phyloP scores from a whole-genome alignment of 371 early-diverging fungal species.

The Mortierella sp. region DNA sequence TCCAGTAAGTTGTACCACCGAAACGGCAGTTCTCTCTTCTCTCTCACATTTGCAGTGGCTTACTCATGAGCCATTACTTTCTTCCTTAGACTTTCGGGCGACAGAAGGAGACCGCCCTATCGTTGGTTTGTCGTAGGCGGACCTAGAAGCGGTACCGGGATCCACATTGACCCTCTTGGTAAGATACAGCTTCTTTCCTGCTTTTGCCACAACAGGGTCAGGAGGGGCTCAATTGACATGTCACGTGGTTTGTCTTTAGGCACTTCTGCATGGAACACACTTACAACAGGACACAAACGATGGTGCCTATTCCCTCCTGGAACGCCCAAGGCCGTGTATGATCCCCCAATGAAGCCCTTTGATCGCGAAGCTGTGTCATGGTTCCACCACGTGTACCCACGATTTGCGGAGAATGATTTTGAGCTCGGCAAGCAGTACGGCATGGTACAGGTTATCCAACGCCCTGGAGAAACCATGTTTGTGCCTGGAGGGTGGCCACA shows the following conservation, averaged over 20 bases:
- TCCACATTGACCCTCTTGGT: slow-evolving; percentile 72
- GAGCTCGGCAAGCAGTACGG: slow-evolving; percentile 62
- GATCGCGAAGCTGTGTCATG: slow-evolving; percentile 85
- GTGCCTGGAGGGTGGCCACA: slow-evolving; percentile 90
- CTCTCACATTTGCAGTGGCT: too few relatives aligned
- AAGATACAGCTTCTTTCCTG: neutral
- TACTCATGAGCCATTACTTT: too few relatives aligned
- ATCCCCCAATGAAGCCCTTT: slow-evolving; percentile 69
- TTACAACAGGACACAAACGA: slow-evolving; percentile 72
- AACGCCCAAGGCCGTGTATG: slow-evolving; percentile 62
- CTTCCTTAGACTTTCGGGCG: slow-evolving; percentile 68
- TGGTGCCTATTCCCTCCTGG: slow-evolving; percentile 82
- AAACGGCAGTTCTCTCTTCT: too few relatives aligned
- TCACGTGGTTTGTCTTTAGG: slow-evolving; percentile 25
- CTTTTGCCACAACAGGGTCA: too few relatives aligned
- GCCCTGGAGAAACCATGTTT: slow-evolving; percentile 85
- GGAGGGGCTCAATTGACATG: too few relatives aligned
- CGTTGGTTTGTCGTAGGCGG: slow-evolving; percentile 78
- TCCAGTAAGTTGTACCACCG: slow-evolving; percentile 51
- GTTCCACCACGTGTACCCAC: slow-evolving; percentile 81
- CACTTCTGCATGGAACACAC: slow-evolving; percentile 76
- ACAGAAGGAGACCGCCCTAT: slow-evolving; percentile 69
- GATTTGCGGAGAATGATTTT: slow-evolving; percentile 53
- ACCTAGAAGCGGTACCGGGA: slow-evolving; percentile 74
- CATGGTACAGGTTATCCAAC: slow-evolving; percentile 80